A percentile compares a stretch with the other conserved stretches of the same genome.
phyloP scores from a whole-genome alignment of 306 rosid species.

The Luffa aegyptiaca region DNA sequence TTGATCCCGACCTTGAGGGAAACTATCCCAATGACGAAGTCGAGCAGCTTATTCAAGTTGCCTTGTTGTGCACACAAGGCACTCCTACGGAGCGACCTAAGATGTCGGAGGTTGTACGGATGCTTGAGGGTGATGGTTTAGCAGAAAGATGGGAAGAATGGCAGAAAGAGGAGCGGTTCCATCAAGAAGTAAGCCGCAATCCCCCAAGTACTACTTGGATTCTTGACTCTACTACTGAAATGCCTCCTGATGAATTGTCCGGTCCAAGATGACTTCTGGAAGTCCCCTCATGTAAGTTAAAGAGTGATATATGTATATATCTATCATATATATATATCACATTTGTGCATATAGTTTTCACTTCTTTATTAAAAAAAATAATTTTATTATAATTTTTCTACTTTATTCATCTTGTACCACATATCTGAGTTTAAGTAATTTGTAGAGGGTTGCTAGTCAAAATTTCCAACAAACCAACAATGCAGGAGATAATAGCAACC shows the following conservation, averaged over 20 bases:
- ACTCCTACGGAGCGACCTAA: conserved; percentile 74
- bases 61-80: conserved; percentile 78
- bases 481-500: neutral
- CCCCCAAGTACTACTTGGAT: conserved; percentile 44
- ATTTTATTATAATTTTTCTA: neutral
- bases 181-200: conserved; percentile 36
- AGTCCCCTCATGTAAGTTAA: neutral
- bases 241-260: conserved; percentile 65
- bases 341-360: conserved; percentile 11
- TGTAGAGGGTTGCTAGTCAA: neutral
- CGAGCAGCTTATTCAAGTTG: conserved; percentile 79
- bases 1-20: conserved; percentile 63
- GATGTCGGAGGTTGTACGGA: conserved; percentile 90
- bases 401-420: neutral
- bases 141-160: conserved; percentile 90
- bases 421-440: neutral
- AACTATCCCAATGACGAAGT: conserved; percentile 47
- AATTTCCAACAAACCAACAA: neutral
- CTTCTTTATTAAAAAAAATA: neutral
- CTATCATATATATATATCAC: neutral
- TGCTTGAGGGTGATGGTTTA: conserved; percentile 94
- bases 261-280: conserved; percentile 66
- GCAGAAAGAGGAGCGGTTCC: conserved; percentile 73
- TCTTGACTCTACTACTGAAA: conserved; percentile 58
- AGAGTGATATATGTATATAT: conserved; percentile 2